phyloP scores from a whole-genome alignment of 2,329 filamentous ascomycete genomes.

The Fusarium mexicanum region DNA sequence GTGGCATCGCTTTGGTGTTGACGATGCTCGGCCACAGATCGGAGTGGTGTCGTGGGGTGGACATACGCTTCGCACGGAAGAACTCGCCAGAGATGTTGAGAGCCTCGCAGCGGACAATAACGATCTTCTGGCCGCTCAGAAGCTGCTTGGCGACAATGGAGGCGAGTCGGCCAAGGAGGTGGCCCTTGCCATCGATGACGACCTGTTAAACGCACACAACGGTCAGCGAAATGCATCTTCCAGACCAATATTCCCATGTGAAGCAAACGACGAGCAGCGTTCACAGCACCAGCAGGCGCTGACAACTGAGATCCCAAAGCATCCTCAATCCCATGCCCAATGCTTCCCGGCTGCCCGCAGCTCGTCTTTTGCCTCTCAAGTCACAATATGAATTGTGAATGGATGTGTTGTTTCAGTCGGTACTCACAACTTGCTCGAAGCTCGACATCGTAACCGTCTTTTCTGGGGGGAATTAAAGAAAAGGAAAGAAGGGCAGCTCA shows the following conservation, averaged over 20 bases:
- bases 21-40: conserved; percentile 32
- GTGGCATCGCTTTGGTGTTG: conserved; percentile 16
- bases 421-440: conserved; percentile 77
- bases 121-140: conserved; percentile 98
- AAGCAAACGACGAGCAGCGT: conserved; percentile 24
- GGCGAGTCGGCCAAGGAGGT: conserved; percentile 98
- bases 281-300: conserved; percentile 1
- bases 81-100: conserved; percentile 99
- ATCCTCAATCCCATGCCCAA: conserved; percentile 30
- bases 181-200: conserved; percentile 99
- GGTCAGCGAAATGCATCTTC: conserved; percentile 37
- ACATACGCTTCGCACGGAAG: conserved; percentile 99
- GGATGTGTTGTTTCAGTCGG: conserved; percentile 15
- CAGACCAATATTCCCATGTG: conserved; percentile 33
- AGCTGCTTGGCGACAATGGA: conserved; percentile 99
- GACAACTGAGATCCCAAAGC: conserved; percentile 21
- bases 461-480: conserved; percentile 44
- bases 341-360: conserved; percentile 18
- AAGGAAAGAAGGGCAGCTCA: conserved; percentile 50
- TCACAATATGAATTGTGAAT: conserved; percentile 22
- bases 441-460: conserved; percentile 68
- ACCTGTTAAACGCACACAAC: conserved; percentile 65
- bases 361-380: conserved; percentile 31
- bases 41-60: conserved; percentile 27
- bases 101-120: conserved; percentile 97